phyloP scores from a whole-genome alignment of 2,329 filamentous ascomycete genomes.

The Penicillium sp. region DNA sequence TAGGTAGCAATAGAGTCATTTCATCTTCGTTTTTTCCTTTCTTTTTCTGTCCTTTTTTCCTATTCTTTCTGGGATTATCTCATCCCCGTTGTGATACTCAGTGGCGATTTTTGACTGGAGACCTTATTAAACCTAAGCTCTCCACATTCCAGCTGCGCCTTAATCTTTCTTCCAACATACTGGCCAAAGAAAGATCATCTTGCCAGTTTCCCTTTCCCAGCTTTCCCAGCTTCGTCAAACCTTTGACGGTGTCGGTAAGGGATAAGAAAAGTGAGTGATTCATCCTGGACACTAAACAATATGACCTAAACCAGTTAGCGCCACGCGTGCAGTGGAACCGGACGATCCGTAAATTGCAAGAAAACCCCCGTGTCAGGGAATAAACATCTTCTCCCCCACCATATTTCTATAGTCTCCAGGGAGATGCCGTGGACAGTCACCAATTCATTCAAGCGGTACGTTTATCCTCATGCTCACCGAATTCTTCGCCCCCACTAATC shows the following conservation, averaged over 20 bases:
- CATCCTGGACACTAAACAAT: slow-evolving; percentile 18
- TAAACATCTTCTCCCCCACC: slow-evolving; percentile 11
- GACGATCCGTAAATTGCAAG: slow-evolving; percentile 20
- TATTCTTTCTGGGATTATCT: background rate
- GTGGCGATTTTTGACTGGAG: background rate
- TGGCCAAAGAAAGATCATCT: background rate
- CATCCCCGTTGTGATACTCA: background rate
- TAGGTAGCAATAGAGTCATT: background rate
- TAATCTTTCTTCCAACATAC: background rate
- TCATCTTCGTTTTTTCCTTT: background rate
- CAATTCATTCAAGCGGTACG: slow-evolving; percentile 53
- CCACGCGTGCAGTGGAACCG: slow-evolving; percentile 28
- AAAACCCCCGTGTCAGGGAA: slow-evolving; percentile 17
- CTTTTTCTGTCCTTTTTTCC: background rate
- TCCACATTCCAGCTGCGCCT: background rate
- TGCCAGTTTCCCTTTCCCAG: background rate
- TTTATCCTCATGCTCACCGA: slow-evolving; percentile 5
- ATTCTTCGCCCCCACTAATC: background rate
- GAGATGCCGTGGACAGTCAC: slow-evolving; percentile 53
- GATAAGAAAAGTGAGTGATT: slow-evolving; percentile 8
- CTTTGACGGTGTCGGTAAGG: slow-evolving; percentile 7
- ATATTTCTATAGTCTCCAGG: slow-evolving; percentile 19
- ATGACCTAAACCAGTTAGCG: slow-evolving; percentile 31
- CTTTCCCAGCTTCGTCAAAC: background rate
- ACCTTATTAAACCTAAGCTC: background rate